Evolutionary conservation across 441 rosid species (phyloP), one percentile per base, ranked within the genome.

Genomic region (Arabidopsis lyrata): DNA sequence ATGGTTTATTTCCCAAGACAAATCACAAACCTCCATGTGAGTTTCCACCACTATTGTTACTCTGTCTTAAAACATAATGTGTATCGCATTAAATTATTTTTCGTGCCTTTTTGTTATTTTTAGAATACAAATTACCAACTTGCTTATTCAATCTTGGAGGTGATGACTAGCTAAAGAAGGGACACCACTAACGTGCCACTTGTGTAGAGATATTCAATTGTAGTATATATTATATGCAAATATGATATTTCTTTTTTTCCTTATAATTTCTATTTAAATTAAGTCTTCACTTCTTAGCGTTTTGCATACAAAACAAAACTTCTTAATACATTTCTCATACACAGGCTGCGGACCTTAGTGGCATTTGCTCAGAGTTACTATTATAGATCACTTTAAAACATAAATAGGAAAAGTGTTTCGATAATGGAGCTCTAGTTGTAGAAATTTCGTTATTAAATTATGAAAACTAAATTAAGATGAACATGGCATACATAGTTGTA

Each of bases 1-100:
- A 71, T 58, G 65, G 81, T 60, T 53, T 77, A 66, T 60, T 77
- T 77, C 81, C 81, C 81, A 72, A 77, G 81, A 72, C 81, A 77
- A 72, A 72, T 66, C 63, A 58, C 76, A 77, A 77, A 77, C 69
- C 65, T 72, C 70, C 81, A 77, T 72, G 81, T 77, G 81, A 77
- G 65, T 77, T 77, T 72, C 77, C 77, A 72, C 77, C 73, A 77
- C 76, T 64, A 70, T 68, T 70, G 39, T 63, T 56, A 57, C 63
- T 56, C 38, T 62, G 72, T 41, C 76, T 11, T 64, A 64, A 48
- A 58, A 64, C 49, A 58, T 64, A 58, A 41, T 77, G 24, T 65
- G 61, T 39, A 58, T 64, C 48, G 56, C 57, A 63, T 70, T 77
- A 58, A 57, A 57, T 50, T 63, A 76, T 29, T 63, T 56, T 64